Evolutionary conservation across 805 yeast species (phyloP), one percentile per base, ranked within the genome.

Genomic region (Cyberlindnera xylosilytica): DNA sequence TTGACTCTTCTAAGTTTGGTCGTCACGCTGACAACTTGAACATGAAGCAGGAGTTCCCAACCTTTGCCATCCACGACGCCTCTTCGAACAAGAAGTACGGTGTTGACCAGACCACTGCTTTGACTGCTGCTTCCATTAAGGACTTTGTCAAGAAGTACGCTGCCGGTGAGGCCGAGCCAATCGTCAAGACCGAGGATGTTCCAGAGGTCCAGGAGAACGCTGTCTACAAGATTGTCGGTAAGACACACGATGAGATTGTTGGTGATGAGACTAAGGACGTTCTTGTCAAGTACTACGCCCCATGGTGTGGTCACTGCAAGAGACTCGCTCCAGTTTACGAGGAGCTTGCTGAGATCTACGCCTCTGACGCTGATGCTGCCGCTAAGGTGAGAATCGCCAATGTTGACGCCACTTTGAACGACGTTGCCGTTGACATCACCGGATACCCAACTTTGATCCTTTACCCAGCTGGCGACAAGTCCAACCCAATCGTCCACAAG

Each of bases 231-330:
- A 74, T 91, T 54, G 97, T 91, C 47, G 96, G 88, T 54, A 76
- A 80, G 68, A 87, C 81, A 60, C 93, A 87, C 67, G 83, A 85
- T 38, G 78, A 74, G 26, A 68, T 87, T 46, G 75, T 87, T 40
- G 65, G 65, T 23, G 81, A 81, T 56, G 58, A 61, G 39, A 58
- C 52, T 17, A 83, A 80, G 69, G 91, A 85, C 61, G 82, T 86
- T 28, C 67, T 90, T 44, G 96, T 91, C 43, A 86, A 87, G 71
- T 91, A 90, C 69, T 90, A 87, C 61, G 97, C 98, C 37, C 95
- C 95, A 69, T 90, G 97, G 97, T 89, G 96, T 73, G 95, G 96
- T 36, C 96, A 89, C 74, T 88, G 97, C 74, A 88, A 87, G 74
- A 86, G 78, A 67, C 74, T 89, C 63, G 91, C 91, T 39, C 96